Base-by-base conservation (phyloP, 2,329 filamentous ascomycete species). In the Cucurbitaria berberidis region DNA sequence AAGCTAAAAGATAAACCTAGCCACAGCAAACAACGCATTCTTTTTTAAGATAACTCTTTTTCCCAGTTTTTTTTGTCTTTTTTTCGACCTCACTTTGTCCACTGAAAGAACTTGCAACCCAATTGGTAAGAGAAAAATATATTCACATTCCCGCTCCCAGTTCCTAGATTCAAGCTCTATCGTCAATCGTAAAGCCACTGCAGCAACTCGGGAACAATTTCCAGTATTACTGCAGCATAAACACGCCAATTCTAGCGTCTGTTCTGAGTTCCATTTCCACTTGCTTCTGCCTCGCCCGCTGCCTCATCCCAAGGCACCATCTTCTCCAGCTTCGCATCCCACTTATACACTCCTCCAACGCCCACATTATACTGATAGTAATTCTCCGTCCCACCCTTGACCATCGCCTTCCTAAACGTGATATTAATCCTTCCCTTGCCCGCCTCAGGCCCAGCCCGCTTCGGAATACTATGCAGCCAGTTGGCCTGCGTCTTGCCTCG, bases 331-430 rank as follows among this genome's bases (percentile, higher is more conserved):
- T 58, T 70, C 16, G 77, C 78, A 70, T 89, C 80, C 90, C 90
- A 93, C 64, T 80, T 82, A 71, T 86, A 88, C n/a, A 88, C 83
- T 1, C 78, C 80, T 0, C 90, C 89, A 34, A 74, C 81, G 0
- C 90, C 89, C 45, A 93, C 88, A 75, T 93, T 93, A 75, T 93
- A 93, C 67, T 86, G 84, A 73, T 93, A 92, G 72, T 93, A 93
- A 73, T 93, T 93, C 65, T 91, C 87, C 24, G 89, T 93, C 1
- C 89, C 89, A 3, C 79, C 88, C 61, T 83, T 88, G 19, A 89
- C 80, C 79, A 91, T 81, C 19, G 88, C 90, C 60, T 81, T 82
- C 24, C 90, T 79, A 68, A 93, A 91, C 0, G 90, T 93, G 58
- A 93, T 92, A 67, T 93, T 93, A 62, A 82, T 81, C 21, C 85